A percentile compares a stretch with the other conserved stretches of the same genome.
These are phyloP conservation scores for Clonostachys solani DNA, from an alignment of 2,329 filamentous ascomycete genomes.

Conservation along the genomic window DNA sequence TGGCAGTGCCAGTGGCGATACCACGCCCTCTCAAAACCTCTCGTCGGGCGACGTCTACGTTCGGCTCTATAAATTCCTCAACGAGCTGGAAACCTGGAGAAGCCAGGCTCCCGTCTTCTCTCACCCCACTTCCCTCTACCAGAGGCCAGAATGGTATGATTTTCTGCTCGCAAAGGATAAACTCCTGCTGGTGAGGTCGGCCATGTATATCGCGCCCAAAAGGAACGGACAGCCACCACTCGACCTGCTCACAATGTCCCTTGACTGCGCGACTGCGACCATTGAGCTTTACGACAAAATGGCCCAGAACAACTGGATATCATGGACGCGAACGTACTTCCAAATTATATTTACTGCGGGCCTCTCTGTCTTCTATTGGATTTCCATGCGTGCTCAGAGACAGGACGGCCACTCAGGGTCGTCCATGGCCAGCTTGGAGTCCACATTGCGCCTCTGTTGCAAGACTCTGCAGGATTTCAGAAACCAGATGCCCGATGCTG, in stretches of 20 bases:
- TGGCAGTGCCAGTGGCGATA: background rate
- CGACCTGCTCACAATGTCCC: slow-evolving; percentile 22
- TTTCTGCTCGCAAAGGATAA: slow-evolving; percentile 32
- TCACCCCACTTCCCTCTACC: slow-evolving; percentile 26
- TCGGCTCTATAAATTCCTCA: background rate
- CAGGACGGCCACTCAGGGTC: no score
- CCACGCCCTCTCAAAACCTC: background rate
- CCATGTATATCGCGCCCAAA: slow-evolving; percentile 30
- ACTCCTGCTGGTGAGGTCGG: slow-evolving; percentile 30
- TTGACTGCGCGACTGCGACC: slow-evolving; percentile 24
- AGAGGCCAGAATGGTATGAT: slow-evolving; percentile 38
- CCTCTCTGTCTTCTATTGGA: slow-evolving; percentile 25
- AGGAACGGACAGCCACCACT: slow-evolving; percentile 21
- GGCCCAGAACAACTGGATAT: slow-evolving; percentile 26
- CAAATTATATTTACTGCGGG: slow-evolving; percentile 41
- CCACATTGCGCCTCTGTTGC: background rate
- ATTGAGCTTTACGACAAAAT: slow-evolving; percentile 31
- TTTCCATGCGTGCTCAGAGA: slow-evolving; percentile 4
- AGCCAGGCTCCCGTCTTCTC: background rate
- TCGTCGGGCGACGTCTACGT: background rate
- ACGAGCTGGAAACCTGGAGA: slow-evolving; percentile 1
- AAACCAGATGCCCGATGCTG: slow-evolving; percentile 10
- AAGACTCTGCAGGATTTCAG: background rate
- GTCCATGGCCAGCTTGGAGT: background rate
- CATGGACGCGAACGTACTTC: slow-evolving; percentile 41